Percentiles rank a stretch among this genome's conserved stretches.
Evolutionary conservation across 2,329 filamentous ascomycete species (phyloP).

Genomic region (Colletotrichum orchidophilum): DNA sequence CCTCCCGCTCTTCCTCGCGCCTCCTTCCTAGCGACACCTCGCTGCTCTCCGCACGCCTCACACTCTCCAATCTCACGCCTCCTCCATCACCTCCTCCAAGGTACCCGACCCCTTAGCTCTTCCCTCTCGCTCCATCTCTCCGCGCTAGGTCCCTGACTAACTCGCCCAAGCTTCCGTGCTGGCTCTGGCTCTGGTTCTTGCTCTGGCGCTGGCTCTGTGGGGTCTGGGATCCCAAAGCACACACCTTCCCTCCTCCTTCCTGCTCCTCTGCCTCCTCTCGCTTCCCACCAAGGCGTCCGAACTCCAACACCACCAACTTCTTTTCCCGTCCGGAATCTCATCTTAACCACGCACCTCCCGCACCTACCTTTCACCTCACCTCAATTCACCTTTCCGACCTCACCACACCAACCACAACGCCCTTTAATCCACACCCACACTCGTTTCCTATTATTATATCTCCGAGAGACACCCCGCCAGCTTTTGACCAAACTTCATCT

Average conservation of each 20-base stretch:
- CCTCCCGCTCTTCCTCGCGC: neutral
- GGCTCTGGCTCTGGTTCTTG: constrained; percentile 7
- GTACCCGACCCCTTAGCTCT: constrained; percentile 12
- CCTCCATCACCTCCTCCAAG: neutral
- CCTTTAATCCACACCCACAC: constrained; percentile 17
- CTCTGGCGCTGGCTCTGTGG: neutral
- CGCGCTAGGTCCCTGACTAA: constrained; percentile 34
- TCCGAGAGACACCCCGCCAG: neutral
- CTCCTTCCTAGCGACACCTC: neutral
- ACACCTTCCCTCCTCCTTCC: constrained; percentile 3
- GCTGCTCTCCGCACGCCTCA: neutral
- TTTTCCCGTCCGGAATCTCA: constrained; percentile 19
- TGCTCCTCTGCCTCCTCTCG: constrained; percentile 11
- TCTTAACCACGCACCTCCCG: constrained; percentile 14
- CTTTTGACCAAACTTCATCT: neutral
- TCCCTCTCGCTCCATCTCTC: constrained; percentile 10
- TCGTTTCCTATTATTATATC: constrained; percentile 30
- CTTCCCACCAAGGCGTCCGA: constrained; percentile 29
- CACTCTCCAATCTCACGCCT: neutral
- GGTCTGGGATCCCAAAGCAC: constrained; percentile 23
- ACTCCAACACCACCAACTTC: constrained; percentile 16
- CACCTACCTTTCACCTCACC: constrained; percentile 13
- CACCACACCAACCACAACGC: constrained; percentile 8
- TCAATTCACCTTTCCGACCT: constrained; percentile 5
- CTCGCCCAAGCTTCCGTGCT: constrained; percentile 27